A percentile compares a stretch with the other conserved stretches of the same genome.
phyloP scores from a whole-genome alignment of 495 filamentous ascomycete genomes.

The Xylaria sp. region DNA sequence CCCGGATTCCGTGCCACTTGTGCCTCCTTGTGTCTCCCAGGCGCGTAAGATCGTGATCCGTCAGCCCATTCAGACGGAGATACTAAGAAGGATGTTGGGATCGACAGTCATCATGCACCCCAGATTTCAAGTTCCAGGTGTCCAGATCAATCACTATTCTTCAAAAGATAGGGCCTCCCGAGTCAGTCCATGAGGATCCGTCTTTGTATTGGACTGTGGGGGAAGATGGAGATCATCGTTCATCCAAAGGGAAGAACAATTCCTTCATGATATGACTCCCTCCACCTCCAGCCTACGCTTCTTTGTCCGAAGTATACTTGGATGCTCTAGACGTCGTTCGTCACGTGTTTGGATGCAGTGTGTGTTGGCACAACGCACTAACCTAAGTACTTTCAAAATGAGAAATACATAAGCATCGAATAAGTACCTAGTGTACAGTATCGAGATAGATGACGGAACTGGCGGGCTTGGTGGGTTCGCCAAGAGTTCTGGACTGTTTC shows the following conservation, averaged over 20 bases:
- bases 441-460: not conserved
- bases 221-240: not conserved
- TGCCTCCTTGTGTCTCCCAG: not conserved
- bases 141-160: not conserved
- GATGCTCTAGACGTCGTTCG: slow-evolving; percentile 6
- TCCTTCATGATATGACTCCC: not conserved
- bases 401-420: slow-evolving; percentile 1
- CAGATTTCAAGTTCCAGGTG: not conserved
- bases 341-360: not conserved
- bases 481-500: slow-evolving; percentile 22
- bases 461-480: slow-evolving; percentile 15
- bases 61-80: not conserved
- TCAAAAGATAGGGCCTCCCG: not conserved
- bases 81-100: not conserved
- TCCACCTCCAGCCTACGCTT: not conserved
- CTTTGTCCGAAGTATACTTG: not conserved
- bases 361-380: not conserved
- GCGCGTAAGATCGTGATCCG: not conserved
- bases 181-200: not conserved
- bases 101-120: not conserved
- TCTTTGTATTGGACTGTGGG: not conserved
- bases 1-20: not conserved
- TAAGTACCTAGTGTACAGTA: no score
- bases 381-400: not conserved
- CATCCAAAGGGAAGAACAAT: not conserved